These are phyloP conservation scores for Baudoinia panamericana DNA, from an alignment of 495 filamentous ascomycete species.

Conservation along the genomic window DNA sequence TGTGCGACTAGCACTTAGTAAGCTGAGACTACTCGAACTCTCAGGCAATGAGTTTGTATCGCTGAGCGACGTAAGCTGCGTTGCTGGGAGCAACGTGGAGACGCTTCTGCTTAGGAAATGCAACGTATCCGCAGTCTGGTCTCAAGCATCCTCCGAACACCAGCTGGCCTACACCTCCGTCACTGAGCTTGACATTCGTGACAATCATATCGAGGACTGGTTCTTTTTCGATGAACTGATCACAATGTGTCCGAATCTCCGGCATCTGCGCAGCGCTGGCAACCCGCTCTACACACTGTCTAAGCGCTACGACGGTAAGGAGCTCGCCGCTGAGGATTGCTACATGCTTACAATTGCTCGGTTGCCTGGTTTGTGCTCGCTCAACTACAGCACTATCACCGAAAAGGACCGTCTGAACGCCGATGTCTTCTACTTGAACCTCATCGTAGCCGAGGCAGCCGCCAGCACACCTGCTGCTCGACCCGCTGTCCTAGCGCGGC, in stretches of 20 bases:
- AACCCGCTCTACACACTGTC: conserved; percentile 61
- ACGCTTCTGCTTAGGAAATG: conserved; percentile 36
- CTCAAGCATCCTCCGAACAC: background rate
- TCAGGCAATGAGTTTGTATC: conserved; percentile 62
- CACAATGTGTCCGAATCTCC: conserved; percentile 53
- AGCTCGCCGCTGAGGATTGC: conserved; percentile 53
- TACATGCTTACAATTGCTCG: conserved; percentile 84
- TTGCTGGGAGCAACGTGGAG: conserved; percentile 37
- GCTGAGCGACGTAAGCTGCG: conserved; percentile 38
- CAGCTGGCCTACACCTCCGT: conserved; percentile 24
- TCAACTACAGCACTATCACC: conserved; percentile 71
- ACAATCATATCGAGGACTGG: conserved; percentile 63
- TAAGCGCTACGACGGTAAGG: conserved; percentile 26
- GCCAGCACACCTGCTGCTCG: conserved; percentile 43
- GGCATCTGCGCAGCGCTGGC: conserved; percentile 59
- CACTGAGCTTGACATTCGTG: conserved; percentile 62
- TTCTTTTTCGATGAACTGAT: conserved; percentile 53
- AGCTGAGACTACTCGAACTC: conserved; percentile 49
- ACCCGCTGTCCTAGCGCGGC: conserved; percentile 38
- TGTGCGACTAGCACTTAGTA: conserved; percentile 24
- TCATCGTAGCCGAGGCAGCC: conserved; percentile 62
- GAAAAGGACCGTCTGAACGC: conserved; percentile 64
- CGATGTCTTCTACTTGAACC: conserved; percentile 81
- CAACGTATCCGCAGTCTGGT: conserved; percentile 21
- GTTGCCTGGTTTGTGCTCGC: conserved; percentile 45